Conservation (phyloP, 768 basidiomycete species). For the Fistulinella prunicolor region DNA sequence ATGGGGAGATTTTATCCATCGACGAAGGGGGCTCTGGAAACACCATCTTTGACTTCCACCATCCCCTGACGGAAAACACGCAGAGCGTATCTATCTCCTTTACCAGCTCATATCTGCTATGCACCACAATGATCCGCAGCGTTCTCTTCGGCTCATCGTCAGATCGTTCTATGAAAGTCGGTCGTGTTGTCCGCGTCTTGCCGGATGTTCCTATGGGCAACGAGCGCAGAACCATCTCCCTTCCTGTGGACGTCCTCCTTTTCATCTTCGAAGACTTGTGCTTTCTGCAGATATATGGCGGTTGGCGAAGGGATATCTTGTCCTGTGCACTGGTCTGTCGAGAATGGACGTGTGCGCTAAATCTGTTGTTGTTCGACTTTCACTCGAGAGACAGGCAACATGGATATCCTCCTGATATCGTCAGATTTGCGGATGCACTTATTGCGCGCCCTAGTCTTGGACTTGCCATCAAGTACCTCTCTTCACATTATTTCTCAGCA, state of each 20-base stretch:
- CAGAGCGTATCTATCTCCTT: too few species aligned
- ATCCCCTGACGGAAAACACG: too few species aligned
- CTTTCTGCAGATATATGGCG: not conserved
- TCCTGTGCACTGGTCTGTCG: conserved; percentile 9
- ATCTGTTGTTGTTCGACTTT: conserved; percentile 7
- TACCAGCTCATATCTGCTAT: too few species aligned
- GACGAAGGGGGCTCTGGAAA: too few species aligned
- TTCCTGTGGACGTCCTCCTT: conserved; percentile 6
- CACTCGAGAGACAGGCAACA: not conserved
- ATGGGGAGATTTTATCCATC: too few species aligned
- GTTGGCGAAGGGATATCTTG: conserved; percentile 7
- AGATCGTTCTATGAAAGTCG: too few species aligned
- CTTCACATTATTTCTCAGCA: conserved; percentile 1
- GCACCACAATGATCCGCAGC: too few species aligned
- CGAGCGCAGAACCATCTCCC: too few species aligned
- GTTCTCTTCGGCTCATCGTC: too few species aligned
- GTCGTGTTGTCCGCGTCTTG: too few species aligned
- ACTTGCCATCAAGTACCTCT: conserved; percentile 12
- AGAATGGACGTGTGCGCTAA: conserved; percentile 11
- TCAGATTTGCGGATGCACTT: not conserved
- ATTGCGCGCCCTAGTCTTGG: not conserved
- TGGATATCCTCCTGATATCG: conserved; percentile 4
- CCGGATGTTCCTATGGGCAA: too few species aligned
- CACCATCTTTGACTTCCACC: too few species aligned
- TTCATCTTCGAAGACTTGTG: conserved; percentile 8